These are phyloP conservation scores for Pyrenochaeta sp. DNA, from an alignment of 2,329 filamentous ascomycete genomes.

Conservation along the genomic window DNA sequence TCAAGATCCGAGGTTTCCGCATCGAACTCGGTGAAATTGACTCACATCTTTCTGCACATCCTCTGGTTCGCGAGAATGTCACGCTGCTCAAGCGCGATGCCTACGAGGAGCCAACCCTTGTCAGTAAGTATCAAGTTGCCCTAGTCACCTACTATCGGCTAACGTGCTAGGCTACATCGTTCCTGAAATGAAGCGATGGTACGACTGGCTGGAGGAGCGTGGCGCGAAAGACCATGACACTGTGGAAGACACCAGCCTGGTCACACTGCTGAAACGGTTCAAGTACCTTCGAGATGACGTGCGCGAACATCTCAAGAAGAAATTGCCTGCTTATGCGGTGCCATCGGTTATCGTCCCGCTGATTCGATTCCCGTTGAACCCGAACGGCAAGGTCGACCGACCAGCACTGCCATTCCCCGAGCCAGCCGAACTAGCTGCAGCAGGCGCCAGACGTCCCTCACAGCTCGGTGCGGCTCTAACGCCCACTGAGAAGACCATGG, in stretches of 20 bases:
- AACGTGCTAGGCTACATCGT: constrained; percentile 72
- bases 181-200: constrained; percentile 79
- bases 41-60: constrained; percentile 76
- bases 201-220: constrained; percentile 66
- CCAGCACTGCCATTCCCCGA: constrained; percentile 83
- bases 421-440: constrained; percentile 69
- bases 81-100: constrained; percentile 85
- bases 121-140: constrained; percentile 62
- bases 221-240: constrained; percentile 49
- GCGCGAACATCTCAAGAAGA: constrained; percentile 73
- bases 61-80: constrained; percentile 81
- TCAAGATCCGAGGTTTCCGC: constrained; percentile 95
- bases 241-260: constrained; percentile 59
- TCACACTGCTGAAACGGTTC: constrained; percentile 67
- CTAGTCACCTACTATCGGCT: background rate
- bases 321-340: constrained; percentile 77
- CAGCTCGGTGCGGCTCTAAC: constrained; percentile 57
- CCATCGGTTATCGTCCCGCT: constrained; percentile 78
- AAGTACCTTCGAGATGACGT: constrained; percentile 67
- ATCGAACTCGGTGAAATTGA: constrained; percentile 97
- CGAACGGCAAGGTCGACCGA: constrained; percentile 76
- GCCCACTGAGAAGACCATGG: constrained; percentile 71
- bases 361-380: constrained; percentile 73
- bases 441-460: constrained; percentile 57
- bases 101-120: constrained; percentile 83